phyloP scores from a whole-genome alignment of 768 basidiomycete species.

The Crucibulum laeve region DNA sequence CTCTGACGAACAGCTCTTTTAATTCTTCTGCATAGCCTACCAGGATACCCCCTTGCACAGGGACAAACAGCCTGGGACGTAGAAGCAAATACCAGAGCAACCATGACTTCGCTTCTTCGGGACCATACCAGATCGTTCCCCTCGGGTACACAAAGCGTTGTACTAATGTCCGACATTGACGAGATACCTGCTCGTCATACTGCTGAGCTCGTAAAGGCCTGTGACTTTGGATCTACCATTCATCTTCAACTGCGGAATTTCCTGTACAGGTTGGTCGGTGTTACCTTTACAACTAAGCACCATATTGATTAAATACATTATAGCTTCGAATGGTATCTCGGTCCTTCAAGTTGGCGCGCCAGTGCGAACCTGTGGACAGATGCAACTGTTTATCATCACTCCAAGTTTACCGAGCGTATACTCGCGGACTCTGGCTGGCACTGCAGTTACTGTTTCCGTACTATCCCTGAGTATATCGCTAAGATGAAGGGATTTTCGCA shows the following conservation, averaged over 20 bases:
- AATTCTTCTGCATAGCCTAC: no score
- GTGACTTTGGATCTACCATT: conserved; percentile 46
- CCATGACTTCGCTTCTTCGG: conserved; percentile 44
- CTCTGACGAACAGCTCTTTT: no score
- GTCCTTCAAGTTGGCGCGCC: conserved; percentile 52
- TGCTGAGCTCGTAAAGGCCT: conserved; percentile 44
- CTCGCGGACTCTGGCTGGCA: conserved; percentile 69
- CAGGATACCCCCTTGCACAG: conserved; percentile 35
- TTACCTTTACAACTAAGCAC: neutral
- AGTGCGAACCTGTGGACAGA: conserved; percentile 43
- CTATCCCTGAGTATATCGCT: conserved; percentile 50
- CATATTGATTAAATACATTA: neutral
- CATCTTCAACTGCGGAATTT: conserved; percentile 61
- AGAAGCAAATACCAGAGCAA: conserved; percentile 41
- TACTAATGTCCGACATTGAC: conserved; percentile 61
- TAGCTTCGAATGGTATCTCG: conserved; percentile 57
- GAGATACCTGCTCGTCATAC: conserved; percentile 56
- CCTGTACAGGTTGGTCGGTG: conserved; percentile 44
- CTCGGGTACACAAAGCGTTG: conserved; percentile 30
- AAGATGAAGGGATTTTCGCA: conserved; percentile 64
- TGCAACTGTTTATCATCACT: conserved; percentile 43
- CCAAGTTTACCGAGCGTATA: conserved; percentile 38
- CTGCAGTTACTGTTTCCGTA: conserved; percentile 64
- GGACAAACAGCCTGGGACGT: conserved; percentile 46
- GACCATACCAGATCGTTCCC: conserved; percentile 27